Conservation (phyloP, 2,329 filamentous ascomycete species). For the Alternaria alternata region DNA sequence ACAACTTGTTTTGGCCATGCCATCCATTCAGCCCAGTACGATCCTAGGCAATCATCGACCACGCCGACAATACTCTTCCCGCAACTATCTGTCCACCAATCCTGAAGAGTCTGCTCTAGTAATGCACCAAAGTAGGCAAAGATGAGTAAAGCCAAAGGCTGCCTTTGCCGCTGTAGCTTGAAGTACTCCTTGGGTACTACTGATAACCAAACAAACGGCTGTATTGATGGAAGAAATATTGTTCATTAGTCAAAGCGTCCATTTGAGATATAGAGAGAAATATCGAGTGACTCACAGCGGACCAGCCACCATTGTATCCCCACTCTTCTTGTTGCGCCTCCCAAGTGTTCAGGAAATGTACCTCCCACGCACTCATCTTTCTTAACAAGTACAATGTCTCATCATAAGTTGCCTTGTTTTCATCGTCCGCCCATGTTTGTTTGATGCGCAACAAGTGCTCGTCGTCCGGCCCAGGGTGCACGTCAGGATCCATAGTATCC, state of each 20-base stretch:
- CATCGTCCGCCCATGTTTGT: slow-evolving; percentile 18
- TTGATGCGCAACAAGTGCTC: slow-evolving; percentile 10
- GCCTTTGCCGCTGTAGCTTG: slow-evolving; percentile 24
- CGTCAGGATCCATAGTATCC: slow-evolving; percentile 18
- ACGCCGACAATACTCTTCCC: slow-evolving; percentile 27
- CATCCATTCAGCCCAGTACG: slow-evolving; percentile 24
- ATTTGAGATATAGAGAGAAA: neutral
- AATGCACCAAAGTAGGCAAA: slow-evolving; percentile 30
- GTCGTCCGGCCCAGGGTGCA: slow-evolving; percentile 12
- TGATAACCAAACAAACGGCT: slow-evolving; percentile 31
- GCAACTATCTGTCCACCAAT: slow-evolving; percentile 35
- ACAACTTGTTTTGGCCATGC: slow-evolving; percentile 21
- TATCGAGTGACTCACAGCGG: slow-evolving; percentile 1
- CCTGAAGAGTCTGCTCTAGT: slow-evolving; percentile 15
- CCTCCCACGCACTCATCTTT: slow-evolving; percentile 21
- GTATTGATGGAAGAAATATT: neutral
- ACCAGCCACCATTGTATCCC: slow-evolving; percentile 22
- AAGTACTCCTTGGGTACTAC: slow-evolving; percentile 21
- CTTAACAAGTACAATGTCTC: slow-evolving; percentile 18
- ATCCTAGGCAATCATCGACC: slow-evolving; percentile 23
- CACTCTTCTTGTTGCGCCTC: slow-evolving; percentile 2
- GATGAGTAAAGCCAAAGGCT: slow-evolving; percentile 27
- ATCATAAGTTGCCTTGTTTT: slow-evolving; percentile 18
- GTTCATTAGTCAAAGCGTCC: neutral
- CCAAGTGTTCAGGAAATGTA: slow-evolving; percentile 11